Conservation (phyloP, 2,329 filamentous ascomycete species). For the Atkinsonella texensis region DNA sequence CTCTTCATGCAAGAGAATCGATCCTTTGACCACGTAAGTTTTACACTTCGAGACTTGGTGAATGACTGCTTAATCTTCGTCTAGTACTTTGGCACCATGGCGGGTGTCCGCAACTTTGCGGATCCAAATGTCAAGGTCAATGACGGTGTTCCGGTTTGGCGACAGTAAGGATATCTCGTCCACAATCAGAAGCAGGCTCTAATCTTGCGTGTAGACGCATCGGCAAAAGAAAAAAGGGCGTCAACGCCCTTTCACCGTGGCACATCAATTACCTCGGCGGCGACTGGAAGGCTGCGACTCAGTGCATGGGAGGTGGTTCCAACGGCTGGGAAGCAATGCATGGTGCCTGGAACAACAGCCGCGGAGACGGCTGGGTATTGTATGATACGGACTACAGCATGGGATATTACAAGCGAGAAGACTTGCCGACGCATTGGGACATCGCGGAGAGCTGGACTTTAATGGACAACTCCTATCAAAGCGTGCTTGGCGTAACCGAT, state of each 20-base stretch:
- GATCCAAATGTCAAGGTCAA: slow-evolving; percentile 23
- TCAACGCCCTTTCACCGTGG: slow-evolving; percentile 37
- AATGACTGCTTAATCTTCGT: background rate
- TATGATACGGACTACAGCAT: slow-evolving; percentile 16
- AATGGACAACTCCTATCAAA: slow-evolving; percentile 11
- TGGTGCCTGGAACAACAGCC: slow-evolving; percentile 32
- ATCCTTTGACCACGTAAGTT: slow-evolving; percentile 20
- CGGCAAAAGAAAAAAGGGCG: slow-evolving; percentile 20
- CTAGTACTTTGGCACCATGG: slow-evolving; percentile 44
- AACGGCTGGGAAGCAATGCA: slow-evolving; percentile 42
- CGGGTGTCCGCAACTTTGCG: slow-evolving; percentile 41
- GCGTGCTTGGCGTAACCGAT: slow-evolving; percentile 23
- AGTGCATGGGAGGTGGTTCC: slow-evolving; percentile 38
- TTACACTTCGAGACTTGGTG: too few species aligned
- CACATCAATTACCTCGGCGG: slow-evolving; percentile 36
- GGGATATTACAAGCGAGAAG: slow-evolving; percentile 36
- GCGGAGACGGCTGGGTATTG: slow-evolving; percentile 37
- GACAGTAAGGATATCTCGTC: slow-evolving; percentile 29
- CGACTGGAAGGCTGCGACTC: slow-evolving; percentile 33
- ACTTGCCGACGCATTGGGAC: slow-evolving; percentile 41
- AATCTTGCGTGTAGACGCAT: background rate
- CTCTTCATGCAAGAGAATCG: slow-evolving; percentile 41
- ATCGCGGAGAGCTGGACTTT: slow-evolving; percentile 42
- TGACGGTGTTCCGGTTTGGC: slow-evolving; percentile 31
- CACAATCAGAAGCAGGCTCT: background rate